Evolutionary conservation across 768 basidiomycete species (phyloP).

Genomic region (Tylopilus felleus): DNA sequence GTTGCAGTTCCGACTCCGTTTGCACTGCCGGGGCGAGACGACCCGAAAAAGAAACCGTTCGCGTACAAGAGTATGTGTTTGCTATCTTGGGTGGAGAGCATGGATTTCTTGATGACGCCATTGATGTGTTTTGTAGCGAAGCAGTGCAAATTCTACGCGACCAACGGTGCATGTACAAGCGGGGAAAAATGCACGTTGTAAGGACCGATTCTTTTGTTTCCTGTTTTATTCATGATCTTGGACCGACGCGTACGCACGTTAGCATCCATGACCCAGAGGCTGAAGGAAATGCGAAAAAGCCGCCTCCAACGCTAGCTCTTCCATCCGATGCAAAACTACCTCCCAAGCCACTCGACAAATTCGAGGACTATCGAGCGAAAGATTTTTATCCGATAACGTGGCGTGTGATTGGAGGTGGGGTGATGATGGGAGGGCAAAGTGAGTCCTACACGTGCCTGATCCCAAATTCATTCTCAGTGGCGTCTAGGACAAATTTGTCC

Average conservation of each 20-base stretch:
- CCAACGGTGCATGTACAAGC: conserved; percentile 46
- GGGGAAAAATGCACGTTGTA: conserved; percentile 61
- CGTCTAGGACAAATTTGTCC: conserved; percentile 25
- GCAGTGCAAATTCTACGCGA: conserved; percentile 53
- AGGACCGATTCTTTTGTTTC: conserved; percentile 21
- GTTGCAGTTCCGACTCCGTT: neutral
- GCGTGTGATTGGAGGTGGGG: conserved; percentile 78
- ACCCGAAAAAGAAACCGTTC: conserved; percentile 17
- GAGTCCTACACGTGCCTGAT: conserved; percentile 6
- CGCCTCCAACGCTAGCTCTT: neutral
- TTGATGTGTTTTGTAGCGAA: conserved; percentile 41
- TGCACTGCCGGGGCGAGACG: conserved; percentile 14
- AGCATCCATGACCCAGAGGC: conserved; percentile 45
- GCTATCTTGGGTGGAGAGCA: neutral
- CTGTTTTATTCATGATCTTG: neutral
- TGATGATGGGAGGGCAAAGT: conserved; percentile 52
- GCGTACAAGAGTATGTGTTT: conserved; percentile 29
- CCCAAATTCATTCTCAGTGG: neutral
- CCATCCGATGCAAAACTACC: conserved; percentile 19
- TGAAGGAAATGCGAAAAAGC: neutral
- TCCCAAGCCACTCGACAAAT: conserved; percentile 24
- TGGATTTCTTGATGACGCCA: neutral
- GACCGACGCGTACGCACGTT: neutral
- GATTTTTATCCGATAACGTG: conserved; percentile 65
- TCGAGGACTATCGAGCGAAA: conserved; percentile 40